Conservation (phyloP, 768 basidiomycete genomes). For the Russula foetens region DNA sequence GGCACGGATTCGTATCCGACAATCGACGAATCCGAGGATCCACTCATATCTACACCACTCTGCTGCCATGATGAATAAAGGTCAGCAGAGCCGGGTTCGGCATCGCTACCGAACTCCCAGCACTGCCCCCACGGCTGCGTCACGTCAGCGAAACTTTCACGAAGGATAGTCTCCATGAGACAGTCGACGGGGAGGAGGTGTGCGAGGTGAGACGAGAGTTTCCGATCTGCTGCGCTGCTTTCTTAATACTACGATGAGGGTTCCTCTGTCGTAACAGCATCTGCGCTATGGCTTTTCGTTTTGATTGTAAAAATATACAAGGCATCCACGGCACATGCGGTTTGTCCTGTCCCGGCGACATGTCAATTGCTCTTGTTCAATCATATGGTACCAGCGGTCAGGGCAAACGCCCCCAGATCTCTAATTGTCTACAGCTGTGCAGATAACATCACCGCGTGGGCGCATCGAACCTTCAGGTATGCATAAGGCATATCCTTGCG, state of each 20-base stretch:
- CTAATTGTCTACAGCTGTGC: neutral
- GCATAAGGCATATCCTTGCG: neutral
- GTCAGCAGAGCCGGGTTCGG: too few relatives aligned
- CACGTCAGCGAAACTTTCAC: too few relatives aligned
- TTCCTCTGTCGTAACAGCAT: neutral
- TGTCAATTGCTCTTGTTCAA: neutral
- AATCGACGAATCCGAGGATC: too few relatives aligned
- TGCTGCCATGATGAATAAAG: too few relatives aligned
- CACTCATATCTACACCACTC: too few relatives aligned
- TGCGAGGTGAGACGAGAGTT: neutral
- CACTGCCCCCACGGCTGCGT: too few relatives aligned
- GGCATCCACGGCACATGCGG: neutral
- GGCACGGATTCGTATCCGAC: too few relatives aligned
- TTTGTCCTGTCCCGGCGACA: neutral
- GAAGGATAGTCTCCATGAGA: neutral
- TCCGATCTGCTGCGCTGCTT: neutral
- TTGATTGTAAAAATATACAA: neutral
- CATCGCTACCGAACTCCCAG: too few relatives aligned
- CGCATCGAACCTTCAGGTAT: neutral
- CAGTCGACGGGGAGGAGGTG: neutral
- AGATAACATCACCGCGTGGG: too few relatives aligned
- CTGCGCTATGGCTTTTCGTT: neutral
- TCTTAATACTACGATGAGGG: neutral
- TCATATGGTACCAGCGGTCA: neutral
- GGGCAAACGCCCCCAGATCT: neutral